Evolutionary conservation across 2,329 filamentous ascomycete genomes (phyloP), one percentile per base, ranked within the genome.

Genomic region (Parastagonospora nodorum): DNA sequence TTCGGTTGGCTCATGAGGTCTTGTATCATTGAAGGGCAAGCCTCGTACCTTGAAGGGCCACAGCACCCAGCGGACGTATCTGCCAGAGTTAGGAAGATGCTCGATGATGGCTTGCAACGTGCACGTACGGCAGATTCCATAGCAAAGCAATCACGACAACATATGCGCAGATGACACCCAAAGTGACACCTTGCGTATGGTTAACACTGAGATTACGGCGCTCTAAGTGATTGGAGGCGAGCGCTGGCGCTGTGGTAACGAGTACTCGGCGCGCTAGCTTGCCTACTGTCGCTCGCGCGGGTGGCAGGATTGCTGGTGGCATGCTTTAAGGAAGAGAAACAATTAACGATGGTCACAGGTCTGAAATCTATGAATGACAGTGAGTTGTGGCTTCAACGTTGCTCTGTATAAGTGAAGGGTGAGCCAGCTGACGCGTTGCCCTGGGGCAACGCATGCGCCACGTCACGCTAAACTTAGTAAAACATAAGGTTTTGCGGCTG

Each of bases 11-110:
- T 31, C n/a, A n/a, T 16, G 14, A 36, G 33, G 30, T 42, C 11
- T 28, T 31, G 5, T n/a, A 29, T 15, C 8, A 29, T 12, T 31
- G 31, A n/a, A 14, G 4, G 28, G 36, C 29, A 12, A 11, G 16
- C 51, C 39, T 56, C 63, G 10, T 69, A 88, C 86, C 77, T 92
- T 92, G 78, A 92, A 92, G 4, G 89, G 89, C 88, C 88, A 92
- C 31, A 92, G 75, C 1, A 87, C 80, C 80, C 84, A 88, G 48
- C 84, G 81, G n/a, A 92, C 74, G 19, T 24, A 24, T 24, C 19
- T 24, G 19, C 19, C 19, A 24, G 19, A 24, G 19, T 24, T 24
- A 24, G 19, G 19, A 24, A 24, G 5, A 24, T 24, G 19, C 19
- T 24, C 19, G 19, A 24, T 24, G 19, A 3, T 5, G 5, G 19